A percentile compares a stretch with the other conserved stretches of the same genome.
Conservation (phyloP, 73 alveolate genomes). For the Blepharisma japonicum region DNA sequence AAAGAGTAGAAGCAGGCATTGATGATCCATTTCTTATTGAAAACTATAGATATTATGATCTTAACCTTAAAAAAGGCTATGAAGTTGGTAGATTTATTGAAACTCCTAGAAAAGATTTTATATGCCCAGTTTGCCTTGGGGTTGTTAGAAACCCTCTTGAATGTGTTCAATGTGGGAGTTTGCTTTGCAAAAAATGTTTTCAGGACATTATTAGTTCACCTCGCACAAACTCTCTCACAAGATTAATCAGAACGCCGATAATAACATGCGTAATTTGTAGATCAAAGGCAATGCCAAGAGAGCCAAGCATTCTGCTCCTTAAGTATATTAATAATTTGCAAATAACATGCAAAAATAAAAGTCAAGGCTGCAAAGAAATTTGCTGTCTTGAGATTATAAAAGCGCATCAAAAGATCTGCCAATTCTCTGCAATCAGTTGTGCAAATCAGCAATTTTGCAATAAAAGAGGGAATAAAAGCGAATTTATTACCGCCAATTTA, state of each 20-base stretch:
- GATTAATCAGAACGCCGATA: too few relatives aligned
- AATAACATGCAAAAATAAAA: background rate
- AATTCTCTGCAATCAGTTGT: background rate
- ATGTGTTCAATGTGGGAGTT: conserved; percentile 1
- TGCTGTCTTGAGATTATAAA: background rate
- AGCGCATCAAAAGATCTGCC: background rate
- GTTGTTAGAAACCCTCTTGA: conserved; percentile 15
- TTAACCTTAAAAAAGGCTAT: background rate
- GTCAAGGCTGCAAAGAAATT: background rate
- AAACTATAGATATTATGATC: background rate
- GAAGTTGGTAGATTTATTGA: background rate
- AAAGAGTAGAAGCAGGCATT: too few relatives aligned
- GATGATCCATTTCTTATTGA: too few relatives aligned
- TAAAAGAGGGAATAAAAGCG: background rate
- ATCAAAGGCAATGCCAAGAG: background rate
- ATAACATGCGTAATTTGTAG: background rate
- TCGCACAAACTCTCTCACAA: background rate
- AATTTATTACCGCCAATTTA: background rate
- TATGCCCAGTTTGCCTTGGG: background rate
- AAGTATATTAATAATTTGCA: background rate
- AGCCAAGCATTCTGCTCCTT: background rate
- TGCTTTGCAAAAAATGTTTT: background rate
- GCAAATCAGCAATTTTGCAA: conserved; percentile 3
- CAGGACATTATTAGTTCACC: background rate
- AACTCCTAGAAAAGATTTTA: background rate